Evolutionary conservation across 31 red algal genomes (phyloP).

Genomic region (Asparagopsis taxiformis): DNA sequence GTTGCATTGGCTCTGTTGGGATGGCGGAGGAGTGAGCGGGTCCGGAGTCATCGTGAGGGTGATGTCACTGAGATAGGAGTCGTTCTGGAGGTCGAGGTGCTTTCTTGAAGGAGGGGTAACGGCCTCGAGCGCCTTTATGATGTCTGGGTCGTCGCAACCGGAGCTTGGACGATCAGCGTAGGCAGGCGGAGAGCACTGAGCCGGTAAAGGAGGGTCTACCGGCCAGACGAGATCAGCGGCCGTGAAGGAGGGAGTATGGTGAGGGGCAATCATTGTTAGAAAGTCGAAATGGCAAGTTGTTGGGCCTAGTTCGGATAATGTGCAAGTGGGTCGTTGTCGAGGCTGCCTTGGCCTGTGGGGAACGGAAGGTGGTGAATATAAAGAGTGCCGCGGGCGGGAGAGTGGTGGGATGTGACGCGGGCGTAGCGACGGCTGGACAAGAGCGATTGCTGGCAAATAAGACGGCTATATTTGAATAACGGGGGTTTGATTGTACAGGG

Average conservation of each 20-base stretch:
- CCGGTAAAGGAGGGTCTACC: background rate
- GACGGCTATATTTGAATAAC: too few relatives aligned
- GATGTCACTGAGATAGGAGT: background rate
- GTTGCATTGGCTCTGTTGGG: background rate
- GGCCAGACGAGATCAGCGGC: background rate
- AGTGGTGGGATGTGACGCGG: too few relatives aligned
- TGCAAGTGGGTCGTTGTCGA: too few relatives aligned
- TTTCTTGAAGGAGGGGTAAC: background rate
- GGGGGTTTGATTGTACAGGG: too few relatives aligned
- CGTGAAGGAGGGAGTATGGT: background rate
- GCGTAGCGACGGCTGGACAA: too few relatives aligned
- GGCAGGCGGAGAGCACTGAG: background rate
- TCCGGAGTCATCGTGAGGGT: background rate
- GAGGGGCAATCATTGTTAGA: too few relatives aligned
- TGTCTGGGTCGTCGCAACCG: background rate
- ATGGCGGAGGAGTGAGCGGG: background rate
- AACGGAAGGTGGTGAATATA: too few relatives aligned
- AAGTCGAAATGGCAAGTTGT: too few relatives aligned
- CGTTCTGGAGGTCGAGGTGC: background rate
- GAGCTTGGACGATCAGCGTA: background rate
- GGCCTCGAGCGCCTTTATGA: background rate
- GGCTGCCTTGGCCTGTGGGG: too few relatives aligned
- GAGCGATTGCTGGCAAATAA: too few relatives aligned
- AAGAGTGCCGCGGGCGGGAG: too few relatives aligned
- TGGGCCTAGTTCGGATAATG: too few relatives aligned